Evolutionary conservation across 495 filamentous ascomycete genomes (phyloP), one percentile per base, ranked within the genome.

Genomic region (Penicillium verhagenii): DNA sequence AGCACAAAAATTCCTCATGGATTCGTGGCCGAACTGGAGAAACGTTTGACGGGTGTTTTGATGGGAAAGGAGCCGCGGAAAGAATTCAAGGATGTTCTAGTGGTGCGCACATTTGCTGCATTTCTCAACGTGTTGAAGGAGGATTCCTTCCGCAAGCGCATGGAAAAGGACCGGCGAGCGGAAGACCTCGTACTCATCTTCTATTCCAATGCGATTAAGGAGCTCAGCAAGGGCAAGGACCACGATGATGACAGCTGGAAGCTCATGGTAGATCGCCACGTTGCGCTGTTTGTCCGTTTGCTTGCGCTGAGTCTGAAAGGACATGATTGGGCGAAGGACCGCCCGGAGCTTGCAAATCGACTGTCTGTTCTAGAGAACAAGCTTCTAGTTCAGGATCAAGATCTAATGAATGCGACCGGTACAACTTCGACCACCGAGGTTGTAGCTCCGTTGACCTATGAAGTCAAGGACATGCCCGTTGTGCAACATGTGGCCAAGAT

Each of bases 391-490:
- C 92, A 97, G 67, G 94, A 98, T 65, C 90, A 96, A 69, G 91
- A 96, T 66, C 79, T 98, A 23, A 73, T 78, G 49, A 67, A 78
- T 64, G 73, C 68, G 53, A 89, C 76, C 61, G 75, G 81, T 44
- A 75, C 81, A 46, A 60, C 73, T 14, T 80, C 82, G 26, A 82
- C 82, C 14, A 82, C 90, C 25, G 92, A 96, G 66, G 89, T 90
- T 7, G 78, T 87, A 25, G 83, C 89, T 9, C 90, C 92, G 2
- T 68, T 94, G 43, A 94, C 85, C 67, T 91, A 96, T 65, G 87
- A 96, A 68, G 86, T 97, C 47, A 96, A 92, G 73, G 95, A 99
- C 65, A 99, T 99, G 95, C 86, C 85, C 19, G 81, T 97, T 70
- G 95, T 96, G 24, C 87, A 92, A 66, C 79, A 85, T 45, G 93